A percentile compares a stretch with the other conserved stretches of the same genome.
Conservation (phyloP, 2,329 filamentous ascomycete species). For the Colletotrichum brevisporum region DNA sequence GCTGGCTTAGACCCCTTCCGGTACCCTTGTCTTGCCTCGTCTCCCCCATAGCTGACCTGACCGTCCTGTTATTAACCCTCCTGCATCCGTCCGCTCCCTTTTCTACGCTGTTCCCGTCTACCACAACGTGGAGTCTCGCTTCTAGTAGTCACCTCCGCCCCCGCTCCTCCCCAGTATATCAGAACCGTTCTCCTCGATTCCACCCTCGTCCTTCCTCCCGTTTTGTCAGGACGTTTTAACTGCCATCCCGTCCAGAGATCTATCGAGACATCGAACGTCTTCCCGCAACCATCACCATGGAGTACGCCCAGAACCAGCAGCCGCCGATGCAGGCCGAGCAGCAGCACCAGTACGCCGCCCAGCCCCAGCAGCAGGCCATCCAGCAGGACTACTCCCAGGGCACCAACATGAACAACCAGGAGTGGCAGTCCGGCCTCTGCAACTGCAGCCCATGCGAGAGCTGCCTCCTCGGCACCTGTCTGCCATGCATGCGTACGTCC, state of each 20-base stretch:
- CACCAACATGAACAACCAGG: slow-evolving; percentile 42
- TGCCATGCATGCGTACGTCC: slow-evolving; percentile 61
- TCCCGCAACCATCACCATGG: slow-evolving; percentile 15
- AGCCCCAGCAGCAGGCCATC: slow-evolving; percentile 39
- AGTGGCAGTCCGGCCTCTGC: slow-evolving; percentile 57
- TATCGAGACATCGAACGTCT: background rate
- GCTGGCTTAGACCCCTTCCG: slow-evolving; percentile 26
- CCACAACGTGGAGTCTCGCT: background rate
- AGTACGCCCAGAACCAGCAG: slow-evolving; percentile 20
- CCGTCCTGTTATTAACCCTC: slow-evolving; percentile 2
- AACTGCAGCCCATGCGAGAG: slow-evolving; percentile 57
- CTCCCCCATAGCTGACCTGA: no score
- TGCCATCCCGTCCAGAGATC: background rate
- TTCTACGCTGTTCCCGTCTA: background rate
- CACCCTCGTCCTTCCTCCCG: background rate
- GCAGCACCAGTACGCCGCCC: slow-evolving; percentile 28
- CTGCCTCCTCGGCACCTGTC: slow-evolving; percentile 55
- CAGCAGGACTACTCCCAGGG: slow-evolving; percentile 39
- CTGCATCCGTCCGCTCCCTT: slow-evolving; percentile 17
- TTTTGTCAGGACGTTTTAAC: background rate
- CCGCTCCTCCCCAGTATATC: background rate
- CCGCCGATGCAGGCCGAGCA: slow-evolving; percentile 20
- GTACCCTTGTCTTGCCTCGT: background rate
- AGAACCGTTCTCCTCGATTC: background rate
- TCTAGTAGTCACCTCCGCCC: background rate